Conservation (phyloP, 805 yeast species). For the Wickerhamiella galacta region DNA sequence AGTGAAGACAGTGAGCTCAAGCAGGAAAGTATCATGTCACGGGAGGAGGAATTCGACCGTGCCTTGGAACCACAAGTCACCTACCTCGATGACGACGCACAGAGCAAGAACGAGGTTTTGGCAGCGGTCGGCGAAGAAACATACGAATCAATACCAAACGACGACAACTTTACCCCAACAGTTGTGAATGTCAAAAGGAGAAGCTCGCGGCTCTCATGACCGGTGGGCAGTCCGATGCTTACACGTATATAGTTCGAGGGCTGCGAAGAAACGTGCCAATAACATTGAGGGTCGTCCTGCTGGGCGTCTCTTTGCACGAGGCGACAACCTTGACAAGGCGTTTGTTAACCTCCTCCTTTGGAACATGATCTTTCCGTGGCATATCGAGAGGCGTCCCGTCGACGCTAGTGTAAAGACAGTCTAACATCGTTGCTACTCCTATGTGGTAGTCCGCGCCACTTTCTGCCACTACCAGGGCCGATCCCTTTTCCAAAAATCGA, state of each 20-base stretch:
- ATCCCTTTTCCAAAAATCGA: slow-evolving; percentile 16
- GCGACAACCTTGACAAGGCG: slow-evolving; percentile 37
- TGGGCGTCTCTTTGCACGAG: slow-evolving; percentile 46
- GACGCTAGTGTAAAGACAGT: slow-evolving; percentile 30
- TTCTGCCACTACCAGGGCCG: slow-evolving; percentile 34
- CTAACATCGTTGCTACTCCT: slow-evolving; percentile 37
- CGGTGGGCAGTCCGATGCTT: neutral
- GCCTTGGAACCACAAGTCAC: too few species aligned
- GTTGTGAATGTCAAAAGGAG: neutral
- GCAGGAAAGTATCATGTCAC: too few species aligned
- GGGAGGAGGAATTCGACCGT: too few species aligned
- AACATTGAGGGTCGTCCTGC: slow-evolving; percentile 52
- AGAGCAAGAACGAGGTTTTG: slow-evolving; percentile 9
- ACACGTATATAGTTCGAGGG: slow-evolving; percentile 1
- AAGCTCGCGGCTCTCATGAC: too few species aligned
- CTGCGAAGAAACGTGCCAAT: slow-evolving; percentile 13
- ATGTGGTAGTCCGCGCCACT: slow-evolving; percentile 50
- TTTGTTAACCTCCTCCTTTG: slow-evolving; percentile 38
- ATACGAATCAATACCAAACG: too few species aligned
- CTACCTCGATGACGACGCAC: slow-evolving; percentile 1
- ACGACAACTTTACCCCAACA: neutral
- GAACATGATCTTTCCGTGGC: slow-evolving; percentile 15
- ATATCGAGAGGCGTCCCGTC: slow-evolving; percentile 24
- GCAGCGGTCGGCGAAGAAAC: slow-evolving; percentile 13
- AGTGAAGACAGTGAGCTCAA: too few species aligned